Evolutionary conservation across 768 basidiomycete species (phyloP).

Genomic region (Pulveroboletus ravenelii): DNA sequence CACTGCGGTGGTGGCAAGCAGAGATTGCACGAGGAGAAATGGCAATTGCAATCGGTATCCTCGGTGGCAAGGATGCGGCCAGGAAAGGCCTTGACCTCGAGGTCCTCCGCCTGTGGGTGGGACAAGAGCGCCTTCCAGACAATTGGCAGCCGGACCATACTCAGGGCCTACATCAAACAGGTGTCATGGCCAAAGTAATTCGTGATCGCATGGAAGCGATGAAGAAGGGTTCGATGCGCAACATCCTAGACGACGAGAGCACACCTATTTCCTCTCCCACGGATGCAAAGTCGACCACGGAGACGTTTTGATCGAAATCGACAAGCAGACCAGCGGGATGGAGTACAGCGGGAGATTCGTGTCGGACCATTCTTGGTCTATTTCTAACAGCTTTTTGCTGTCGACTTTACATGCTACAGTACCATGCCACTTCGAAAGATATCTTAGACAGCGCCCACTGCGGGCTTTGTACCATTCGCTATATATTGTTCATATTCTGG

Average conservation of each 20-base stretch:
- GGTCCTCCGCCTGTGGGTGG: conserved; percentile 48
- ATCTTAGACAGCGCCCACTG: too few relatives aligned
- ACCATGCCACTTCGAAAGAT: too few relatives aligned
- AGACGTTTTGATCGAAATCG: not conserved
- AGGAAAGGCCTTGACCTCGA: conserved; percentile 44
- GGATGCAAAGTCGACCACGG: not conserved
- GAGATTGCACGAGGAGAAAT: conserved; percentile 67
- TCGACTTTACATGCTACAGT: too few relatives aligned
- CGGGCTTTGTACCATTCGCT: too few relatives aligned
- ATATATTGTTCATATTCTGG: too few relatives aligned
- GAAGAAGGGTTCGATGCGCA: conserved; percentile 8
- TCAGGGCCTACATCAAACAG: conserved; percentile 26
- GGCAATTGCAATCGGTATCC: conserved; percentile 55
- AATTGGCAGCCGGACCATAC: conserved; percentile 33
- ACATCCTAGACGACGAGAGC: conserved; percentile 18
- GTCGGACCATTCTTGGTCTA: too few relatives aligned
- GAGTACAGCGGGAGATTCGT: too few relatives aligned
- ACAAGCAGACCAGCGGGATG: too few relatives aligned
- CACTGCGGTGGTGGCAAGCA: conserved; percentile 41
- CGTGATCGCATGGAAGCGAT: conserved; percentile 27
- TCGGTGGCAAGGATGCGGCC: conserved; percentile 30
- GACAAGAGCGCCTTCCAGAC: conserved; percentile 48
- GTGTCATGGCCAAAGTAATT: conserved; percentile 22
- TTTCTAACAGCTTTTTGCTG: too few relatives aligned
- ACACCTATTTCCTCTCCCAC: conserved; percentile 1